Base-by-base conservation (phyloP, 768 basidiomycete genomes). In the Podaxis sp. region DNA sequence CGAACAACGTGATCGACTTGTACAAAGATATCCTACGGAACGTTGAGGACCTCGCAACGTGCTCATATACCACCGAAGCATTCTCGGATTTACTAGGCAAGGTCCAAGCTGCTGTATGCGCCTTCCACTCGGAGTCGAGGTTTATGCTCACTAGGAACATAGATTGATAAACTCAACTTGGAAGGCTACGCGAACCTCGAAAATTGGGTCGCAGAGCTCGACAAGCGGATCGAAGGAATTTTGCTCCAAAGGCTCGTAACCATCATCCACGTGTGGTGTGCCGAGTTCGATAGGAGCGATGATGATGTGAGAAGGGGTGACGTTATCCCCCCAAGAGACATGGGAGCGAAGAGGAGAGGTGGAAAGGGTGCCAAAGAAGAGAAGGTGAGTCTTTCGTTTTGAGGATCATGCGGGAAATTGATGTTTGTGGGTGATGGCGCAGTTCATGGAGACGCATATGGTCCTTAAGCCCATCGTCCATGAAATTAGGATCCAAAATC, bases 401-500 rank as follows among this genome's bases (percentile, higher is more conserved):
- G 12, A 2, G 33, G 33, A n/a, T 29, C 13, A 24, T n/a, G 6
- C 17, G 19, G 1, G 43, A 2, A 22, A 46, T 0, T 46, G 43
- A 46, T 46, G 43, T 41, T 24, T 41, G 15, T 25, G 15, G 40
- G 25, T 65, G 12, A 56, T 51, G 11, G 3, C 2, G 24, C 60
- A 93, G 91, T 82, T 85, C 71, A 68, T 88, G 69, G 92, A 94
- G 68, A 84, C 84, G 13, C 82, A 83, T 64, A 86, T 96, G 83
- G 80, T 82, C 1, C 73, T 98, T 66, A 89, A 91, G 67, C 92
- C 94, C 0, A 89, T 97, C 61, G 82, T 96, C 6, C 96, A 98
- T 73, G 96, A 98, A 73, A 92, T 98, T 65, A 86, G 96, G 75
- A 98, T 98, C 83, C 92, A 96, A 71, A 97, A 99, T 72, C 97